Base-by-base conservation (phyloP, 768 basidiomycete genomes). In the Dioszegia hungarica region DNA sequence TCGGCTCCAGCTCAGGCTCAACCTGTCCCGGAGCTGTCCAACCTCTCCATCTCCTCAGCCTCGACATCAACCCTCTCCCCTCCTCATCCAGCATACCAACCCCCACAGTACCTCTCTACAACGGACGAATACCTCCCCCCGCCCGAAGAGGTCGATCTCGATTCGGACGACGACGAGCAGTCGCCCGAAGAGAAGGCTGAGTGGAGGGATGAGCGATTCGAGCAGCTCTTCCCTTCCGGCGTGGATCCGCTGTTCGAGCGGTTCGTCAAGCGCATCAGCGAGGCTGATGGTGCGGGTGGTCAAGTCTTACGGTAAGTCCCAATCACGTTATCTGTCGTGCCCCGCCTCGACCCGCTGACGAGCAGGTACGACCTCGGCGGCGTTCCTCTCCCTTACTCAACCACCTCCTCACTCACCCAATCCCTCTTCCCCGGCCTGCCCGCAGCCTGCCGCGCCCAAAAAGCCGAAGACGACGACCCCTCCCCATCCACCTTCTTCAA, bases 181-280 rank as follows among this genome's bases (percentile, higher is more conserved):
- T 75, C 69, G 20, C 78, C 78, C 22, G 77, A 79, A 39, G 77
- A 61, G 15, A 63, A 71, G 27, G 46, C 80, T 75, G 64, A 57
- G n/a, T 65, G 63, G 54, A 57, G 54, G 40, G 70, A 67, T 20
- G 67, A 25, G 77, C 79, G 54, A 79, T 82, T 55, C 81, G 82
- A 62, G 76, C 80, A 20, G 77, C 77, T 15, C 88, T 86, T 89
- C 74, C 79, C 11, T 77, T 82, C 61, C 29, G 57, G 59, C 17
- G 80, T 89, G 39, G 93, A 97, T 74, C 84, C 85, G 53, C 83
- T 90, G 2, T 97, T 98, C 72, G 87, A 92, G 65, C 81, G 83
- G 17, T 98, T 95, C 70, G 84, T 83, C 49, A 83, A 84, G 66
- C 80, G 90, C 31, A 82, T 90, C 37, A 79, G 82, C 60, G 85